A percentile compares a stretch with the other conserved stretches of the same genome.
Conservation (phyloP, 495 filamentous ascomycete species). For the Lichina pygmaea region DNA sequence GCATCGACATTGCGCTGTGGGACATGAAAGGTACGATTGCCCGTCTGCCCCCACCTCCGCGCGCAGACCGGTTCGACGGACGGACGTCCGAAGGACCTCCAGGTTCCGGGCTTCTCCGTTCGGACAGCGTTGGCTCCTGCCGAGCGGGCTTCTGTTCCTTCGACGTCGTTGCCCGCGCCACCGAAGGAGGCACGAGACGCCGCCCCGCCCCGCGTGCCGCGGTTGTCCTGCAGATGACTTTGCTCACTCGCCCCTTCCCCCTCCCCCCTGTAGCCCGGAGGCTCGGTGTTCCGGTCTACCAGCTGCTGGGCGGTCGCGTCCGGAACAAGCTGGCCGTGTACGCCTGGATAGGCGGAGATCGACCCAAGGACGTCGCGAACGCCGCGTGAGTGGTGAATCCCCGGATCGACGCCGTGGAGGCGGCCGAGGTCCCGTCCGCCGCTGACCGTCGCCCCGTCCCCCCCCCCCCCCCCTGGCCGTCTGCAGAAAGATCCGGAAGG, state of each 20-base stretch:
- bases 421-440: neutral
- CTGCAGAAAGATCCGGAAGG: slow-evolving; percentile 27
- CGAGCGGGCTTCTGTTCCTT: too few relatives aligned
- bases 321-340: slow-evolving; percentile 51
- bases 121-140: too few relatives aligned
- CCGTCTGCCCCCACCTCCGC: neutral
- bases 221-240: neutral
- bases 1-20: slow-evolving; percentile 66
- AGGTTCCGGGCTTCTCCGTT: neutral
- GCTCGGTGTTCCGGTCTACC: slow-evolving; percentile 42
- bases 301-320: slow-evolving; percentile 52
- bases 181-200: too few relatives aligned
- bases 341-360: slow-evolving; percentile 68
- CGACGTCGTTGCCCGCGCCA: too few relatives aligned
- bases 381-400: slow-evolving; percentile 23
- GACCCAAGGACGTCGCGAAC: slow-evolving; percentile 39
- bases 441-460: neutral
- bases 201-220: too few relatives aligned
- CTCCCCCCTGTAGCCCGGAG: slow-evolving; percentile 9
- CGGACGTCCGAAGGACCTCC: neutral
- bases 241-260: neutral
- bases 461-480: neutral
- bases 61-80: neutral
- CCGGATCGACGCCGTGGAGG: neutral
- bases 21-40: slow-evolving; percentile 28